Evolutionary conservation across 2,329 filamentous ascomycete genomes (phyloP).

Genomic region (Fusarium sp.): DNA sequence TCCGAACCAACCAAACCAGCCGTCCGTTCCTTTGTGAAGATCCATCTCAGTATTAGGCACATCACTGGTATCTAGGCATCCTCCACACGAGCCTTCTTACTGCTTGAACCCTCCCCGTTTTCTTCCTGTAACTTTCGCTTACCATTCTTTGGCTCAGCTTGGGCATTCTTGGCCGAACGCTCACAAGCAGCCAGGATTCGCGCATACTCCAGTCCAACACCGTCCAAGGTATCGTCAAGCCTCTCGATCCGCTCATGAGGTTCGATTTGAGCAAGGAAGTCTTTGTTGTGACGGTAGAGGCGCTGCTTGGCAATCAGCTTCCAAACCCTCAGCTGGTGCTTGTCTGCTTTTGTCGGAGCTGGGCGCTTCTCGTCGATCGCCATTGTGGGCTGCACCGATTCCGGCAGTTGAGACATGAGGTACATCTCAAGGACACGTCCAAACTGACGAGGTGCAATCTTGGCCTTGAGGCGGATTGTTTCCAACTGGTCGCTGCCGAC

Average conservation of each 20-base stretch:
- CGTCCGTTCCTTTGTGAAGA: constrained; percentile 2
- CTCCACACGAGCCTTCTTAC: constrained; percentile 61
- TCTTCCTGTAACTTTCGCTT: constrained; percentile 61
- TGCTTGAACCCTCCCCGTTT: constrained; percentile 48
- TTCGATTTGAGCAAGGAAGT: constrained; percentile 77
- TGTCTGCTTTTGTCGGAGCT: constrained; percentile 63
- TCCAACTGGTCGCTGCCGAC: constrained; percentile 69
- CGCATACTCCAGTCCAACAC: constrained; percentile 80
- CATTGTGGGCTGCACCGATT: constrained; percentile 66
- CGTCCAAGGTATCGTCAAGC: constrained; percentile 75
- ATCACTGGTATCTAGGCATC: constrained; percentile 38
- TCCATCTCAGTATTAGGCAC: background rate
- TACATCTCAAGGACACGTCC: constrained; percentile 81
- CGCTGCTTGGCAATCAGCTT: constrained; percentile 80
- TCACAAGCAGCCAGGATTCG: constrained; percentile 67
- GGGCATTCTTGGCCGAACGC: constrained; percentile 48
- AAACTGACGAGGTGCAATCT: constrained; percentile 84
- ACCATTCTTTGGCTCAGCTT: constrained; percentile 44
- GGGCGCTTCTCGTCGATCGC: constrained; percentile 54
- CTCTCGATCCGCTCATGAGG: constrained; percentile 76
- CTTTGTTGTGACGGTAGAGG: constrained; percentile 80
- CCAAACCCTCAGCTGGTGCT: constrained; percentile 77
- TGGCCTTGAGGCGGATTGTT: constrained; percentile 68
- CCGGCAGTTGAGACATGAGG: constrained; percentile 70
- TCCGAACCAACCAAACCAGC: constrained; percentile 13